Conservation (phyloP, 768 basidiomycete species). For the Suillus clintonianus region DNA sequence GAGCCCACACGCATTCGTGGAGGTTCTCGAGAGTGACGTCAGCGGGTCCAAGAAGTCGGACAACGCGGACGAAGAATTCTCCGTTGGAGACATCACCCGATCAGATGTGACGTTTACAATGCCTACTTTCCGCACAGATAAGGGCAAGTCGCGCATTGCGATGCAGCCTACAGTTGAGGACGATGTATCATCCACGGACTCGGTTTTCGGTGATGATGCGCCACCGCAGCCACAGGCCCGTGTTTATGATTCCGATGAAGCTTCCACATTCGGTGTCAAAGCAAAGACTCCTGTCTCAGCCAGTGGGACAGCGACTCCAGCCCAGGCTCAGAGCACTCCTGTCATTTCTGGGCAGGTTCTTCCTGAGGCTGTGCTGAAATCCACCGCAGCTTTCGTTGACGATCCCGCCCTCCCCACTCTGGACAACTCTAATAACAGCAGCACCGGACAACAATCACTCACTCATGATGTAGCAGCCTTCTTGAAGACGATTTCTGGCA, state of each 20-base stretch:
- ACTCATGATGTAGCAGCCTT: conserved; percentile 66
- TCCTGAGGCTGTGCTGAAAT: conserved; percentile 10
- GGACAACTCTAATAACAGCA: conserved; percentile 29
- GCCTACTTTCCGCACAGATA: conserved; percentile 43
- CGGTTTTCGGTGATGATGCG: conserved; percentile 41
- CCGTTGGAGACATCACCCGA: conserved; percentile 33
- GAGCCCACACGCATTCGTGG: conserved; percentile 66
- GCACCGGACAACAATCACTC: conserved; percentile 44
- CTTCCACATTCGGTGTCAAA: conserved; percentile 22
- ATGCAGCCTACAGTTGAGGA: conserved; percentile 28
- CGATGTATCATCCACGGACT: conserved; percentile 42
- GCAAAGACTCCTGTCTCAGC: conserved; percentile 16
- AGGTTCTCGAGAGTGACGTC: conserved; percentile 49
- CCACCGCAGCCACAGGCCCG: conserved; percentile 64
- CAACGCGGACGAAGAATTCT: conserved; percentile 31
- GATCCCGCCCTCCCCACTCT: conserved; percentile 57
- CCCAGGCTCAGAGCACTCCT: conserved; percentile 44
- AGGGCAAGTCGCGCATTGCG: conserved; percentile 37
- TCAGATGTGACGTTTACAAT: conserved; percentile 21
- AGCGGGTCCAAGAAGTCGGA: conserved; percentile 32
- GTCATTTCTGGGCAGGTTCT: conserved; percentile 30
- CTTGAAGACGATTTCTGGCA: conserved; percentile 53
- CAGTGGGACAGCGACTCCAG: conserved; percentile 29
- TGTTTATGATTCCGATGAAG: conserved; percentile 43
- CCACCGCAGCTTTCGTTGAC: conserved; percentile 19